phyloP scores from a whole-genome alignment of 371 early-diverging fungal genomes.

The Lichtheimia hyalospora region DNA sequence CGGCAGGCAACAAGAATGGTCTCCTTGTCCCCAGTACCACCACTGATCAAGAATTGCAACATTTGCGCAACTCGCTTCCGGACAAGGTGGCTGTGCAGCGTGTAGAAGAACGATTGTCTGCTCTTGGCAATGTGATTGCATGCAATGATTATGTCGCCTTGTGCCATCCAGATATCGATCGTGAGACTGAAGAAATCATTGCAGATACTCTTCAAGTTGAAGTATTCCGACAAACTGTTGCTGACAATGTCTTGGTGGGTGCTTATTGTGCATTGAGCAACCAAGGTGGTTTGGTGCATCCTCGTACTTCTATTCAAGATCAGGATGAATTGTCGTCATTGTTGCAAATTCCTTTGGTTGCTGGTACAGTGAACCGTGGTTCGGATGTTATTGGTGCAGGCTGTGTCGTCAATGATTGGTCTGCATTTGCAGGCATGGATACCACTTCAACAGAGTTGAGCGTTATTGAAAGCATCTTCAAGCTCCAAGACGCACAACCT shows the following conservation, averaged over 20 bases:
- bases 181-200: constrained; percentile 99
- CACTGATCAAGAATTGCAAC: constrained; percentile 99
- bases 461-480: constrained; percentile 99
- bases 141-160: constrained; percentile 99
- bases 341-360: constrained; percentile 97
- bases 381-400: constrained; percentile 98
- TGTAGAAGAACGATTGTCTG: constrained; percentile 98
- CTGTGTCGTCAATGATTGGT: constrained; percentile 99
- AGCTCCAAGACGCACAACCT: constrained; percentile 89
- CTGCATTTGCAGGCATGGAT: constrained; percentile 97
- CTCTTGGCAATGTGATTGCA: constrained; percentile 99
- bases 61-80: constrained; percentile 97
- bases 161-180: constrained; percentile 98
- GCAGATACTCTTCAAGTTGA: constrained; percentile 98
- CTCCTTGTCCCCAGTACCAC: constrained; percentile 97
- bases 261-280: constrained; percentile 97
- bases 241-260: constrained; percentile 98
- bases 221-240: constrained; percentile 99
- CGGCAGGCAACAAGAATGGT: constrained; percentile 96
- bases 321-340: constrained; percentile 99
- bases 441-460: constrained; percentile 98
- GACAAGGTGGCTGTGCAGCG: constrained; percentile 95
- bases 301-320: constrained; percentile 95
- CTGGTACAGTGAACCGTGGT: constrained; percentile 99
- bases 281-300: constrained; percentile 98